phyloP scores from a whole-genome alignment of 352 stramenopile genomes.

The Elongisporangium senticosum region DNA sequence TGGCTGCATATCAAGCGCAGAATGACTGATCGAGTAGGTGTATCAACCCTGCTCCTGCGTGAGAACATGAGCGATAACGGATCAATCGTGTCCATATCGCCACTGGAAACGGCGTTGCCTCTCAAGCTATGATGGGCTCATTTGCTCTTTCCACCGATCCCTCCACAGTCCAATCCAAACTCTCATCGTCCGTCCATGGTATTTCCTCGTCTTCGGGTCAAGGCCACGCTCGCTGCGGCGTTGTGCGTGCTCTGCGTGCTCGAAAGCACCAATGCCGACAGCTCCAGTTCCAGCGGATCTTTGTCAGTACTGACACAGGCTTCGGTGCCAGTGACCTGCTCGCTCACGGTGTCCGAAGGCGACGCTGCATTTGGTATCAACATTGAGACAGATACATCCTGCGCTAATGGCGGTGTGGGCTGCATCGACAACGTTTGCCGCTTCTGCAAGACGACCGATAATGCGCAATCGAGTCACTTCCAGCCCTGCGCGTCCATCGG shows the following conservation, averaged over 20 bases:
- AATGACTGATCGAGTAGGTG: background rate
- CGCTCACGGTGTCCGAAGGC: conserved; percentile 11
- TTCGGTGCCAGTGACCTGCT: conserved; percentile 6
- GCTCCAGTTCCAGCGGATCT: background rate
- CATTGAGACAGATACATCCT: conserved; percentile 26
- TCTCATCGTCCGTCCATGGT: background rate
- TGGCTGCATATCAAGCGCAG: background rate
- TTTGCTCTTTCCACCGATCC: background rate
- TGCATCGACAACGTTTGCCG: conserved; percentile 38
- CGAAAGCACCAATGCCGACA: background rate
- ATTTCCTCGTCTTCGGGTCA: background rate
- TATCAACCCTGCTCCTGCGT: background rate
- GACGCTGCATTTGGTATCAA: conserved; percentile 31
- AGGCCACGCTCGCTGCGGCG: background rate
- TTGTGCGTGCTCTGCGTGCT: background rate
- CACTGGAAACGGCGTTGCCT: background rate
- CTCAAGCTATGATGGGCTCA: background rate
- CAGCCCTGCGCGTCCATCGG: background rate
- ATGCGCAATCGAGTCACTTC: conserved; percentile 4
- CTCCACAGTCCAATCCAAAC: too few species aligned
- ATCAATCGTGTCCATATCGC: background rate
- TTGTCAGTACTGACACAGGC: background rate
- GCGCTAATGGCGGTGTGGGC: conserved; percentile 22
- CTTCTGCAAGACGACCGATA: conserved; percentile 15
- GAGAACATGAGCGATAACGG: background rate